Conservation (phyloP, 2,329 filamentous ascomycete genomes). For the Arachnomyces sp. region DNA sequence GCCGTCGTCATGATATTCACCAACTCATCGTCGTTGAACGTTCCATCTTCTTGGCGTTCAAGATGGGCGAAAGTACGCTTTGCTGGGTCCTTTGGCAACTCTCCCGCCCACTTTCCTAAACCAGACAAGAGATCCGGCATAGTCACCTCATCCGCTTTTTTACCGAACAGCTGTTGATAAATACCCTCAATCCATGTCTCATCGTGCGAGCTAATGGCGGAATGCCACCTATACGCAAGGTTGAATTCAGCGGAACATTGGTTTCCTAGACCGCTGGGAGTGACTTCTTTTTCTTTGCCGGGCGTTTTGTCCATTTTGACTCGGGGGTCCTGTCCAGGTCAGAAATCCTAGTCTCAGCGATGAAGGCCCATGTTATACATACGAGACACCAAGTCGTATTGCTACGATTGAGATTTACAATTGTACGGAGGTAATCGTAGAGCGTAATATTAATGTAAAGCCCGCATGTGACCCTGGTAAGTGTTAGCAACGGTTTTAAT, state of each 20-base stretch:
- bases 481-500: slow-evolving; percentile 11
- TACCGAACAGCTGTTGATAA: slow-evolving; percentile 56
- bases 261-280: slow-evolving; percentile 69
- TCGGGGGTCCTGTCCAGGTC: slow-evolving; percentile 53
- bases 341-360: background rate
- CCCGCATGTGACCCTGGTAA: slow-evolving; percentile 54
- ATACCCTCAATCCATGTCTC: slow-evolving; percentile 72
- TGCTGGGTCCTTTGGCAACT: slow-evolving; percentile 58
- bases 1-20: slow-evolving; percentile 60
- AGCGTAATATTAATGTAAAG: slow-evolving; percentile 74
- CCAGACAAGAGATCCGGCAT: slow-evolving; percentile 55
- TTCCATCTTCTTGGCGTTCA: slow-evolving; percentile 57
- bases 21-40: slow-evolving; percentile 68
- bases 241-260: slow-evolving; percentile 85
- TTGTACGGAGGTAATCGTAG: slow-evolving; percentile 70
- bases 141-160: slow-evolving; percentile 49
- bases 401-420: slow-evolving; percentile 62
- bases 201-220: slow-evolving; percentile 65
- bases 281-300: slow-evolving; percentile 48
- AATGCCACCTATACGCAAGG: slow-evolving; percentile 81
- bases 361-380: slow-evolving; percentile 4
- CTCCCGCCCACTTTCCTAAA: slow-evolving; percentile 55
- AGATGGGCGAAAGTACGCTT: slow-evolving; percentile 63
- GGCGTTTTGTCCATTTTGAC: slow-evolving; percentile 55
- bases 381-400: slow-evolving; percentile 71